A percentile compares a stretch with the other conserved stretches of the same genome.
phyloP scores from a whole-genome alignment of 768 basidiomycete genomes.

The Dioszegia hungarica region DNA sequence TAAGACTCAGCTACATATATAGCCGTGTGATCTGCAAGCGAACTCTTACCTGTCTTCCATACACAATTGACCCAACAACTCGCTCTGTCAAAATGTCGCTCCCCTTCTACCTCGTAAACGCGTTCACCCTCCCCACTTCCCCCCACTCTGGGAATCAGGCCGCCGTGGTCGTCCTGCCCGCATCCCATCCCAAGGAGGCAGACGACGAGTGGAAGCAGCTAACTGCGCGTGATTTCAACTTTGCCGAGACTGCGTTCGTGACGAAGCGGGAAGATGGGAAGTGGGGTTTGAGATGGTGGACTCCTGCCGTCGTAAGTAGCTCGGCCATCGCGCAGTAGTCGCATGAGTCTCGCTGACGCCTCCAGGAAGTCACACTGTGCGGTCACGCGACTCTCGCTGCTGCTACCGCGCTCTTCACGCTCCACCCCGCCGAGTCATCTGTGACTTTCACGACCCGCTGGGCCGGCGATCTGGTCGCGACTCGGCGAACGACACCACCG shows the following conservation, averaged over 20 bases:
- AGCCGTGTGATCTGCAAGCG: no score
- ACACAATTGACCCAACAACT: no score
- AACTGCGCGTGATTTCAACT: slow-evolving; percentile 25
- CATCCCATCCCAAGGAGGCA: background rate
- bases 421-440: slow-evolving; percentile 3
- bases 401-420: slow-evolving; percentile 17
- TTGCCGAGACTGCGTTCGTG: slow-evolving; percentile 32
- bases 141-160: slow-evolving; percentile 31
- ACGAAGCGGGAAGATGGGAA: background rate
- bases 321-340: no score
- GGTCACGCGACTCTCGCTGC: slow-evolving; percentile 35
- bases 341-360: background rate
- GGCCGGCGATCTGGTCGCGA: slow-evolving; percentile 19
- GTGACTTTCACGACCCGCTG: slow-evolving; percentile 19
- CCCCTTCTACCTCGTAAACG: slow-evolving; percentile 31
- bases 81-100: slow-evolving; percentile 4
- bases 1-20: no score
- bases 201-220: slow-evolving; percentile 19
- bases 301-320: slow-evolving; percentile 15
- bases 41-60: no score
- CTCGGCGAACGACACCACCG: background rate
- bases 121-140: slow-evolving; percentile 16
- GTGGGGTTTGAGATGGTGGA: slow-evolving; percentile 33
- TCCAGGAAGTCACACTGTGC: slow-evolving; percentile 27
- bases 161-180: slow-evolving; percentile 23